Conservation (phyloP, 139 green algal genomes). For the Picochlorum sp. region DNA sequence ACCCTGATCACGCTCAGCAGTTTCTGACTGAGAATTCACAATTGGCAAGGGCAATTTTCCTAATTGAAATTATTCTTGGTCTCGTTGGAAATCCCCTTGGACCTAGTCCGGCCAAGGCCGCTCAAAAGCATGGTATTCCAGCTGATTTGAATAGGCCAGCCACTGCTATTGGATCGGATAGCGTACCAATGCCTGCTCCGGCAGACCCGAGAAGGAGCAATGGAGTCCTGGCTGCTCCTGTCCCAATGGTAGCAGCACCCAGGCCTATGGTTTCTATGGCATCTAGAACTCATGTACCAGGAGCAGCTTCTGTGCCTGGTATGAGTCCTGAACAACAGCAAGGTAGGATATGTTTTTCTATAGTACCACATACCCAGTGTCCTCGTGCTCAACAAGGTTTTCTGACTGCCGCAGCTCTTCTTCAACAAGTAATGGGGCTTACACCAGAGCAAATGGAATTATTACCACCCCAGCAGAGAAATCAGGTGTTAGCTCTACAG, state of each 20-base stretch:
- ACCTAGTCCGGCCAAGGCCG: conserved; percentile 7
- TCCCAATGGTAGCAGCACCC: neutral
- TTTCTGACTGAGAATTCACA: conserved; percentile 74
- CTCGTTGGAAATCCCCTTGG: conserved; percentile 44
- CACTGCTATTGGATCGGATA: neutral
- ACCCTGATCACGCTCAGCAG: conserved; percentile 42
- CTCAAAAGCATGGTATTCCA: neutral
- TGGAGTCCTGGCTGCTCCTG: neutral
- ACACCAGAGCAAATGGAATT: conserved; percentile 74
- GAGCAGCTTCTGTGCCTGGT: neutral
- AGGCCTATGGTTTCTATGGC: conserved; percentile 6
- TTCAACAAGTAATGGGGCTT: conserved; percentile 78
- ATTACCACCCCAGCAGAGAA: conserved; percentile 68
- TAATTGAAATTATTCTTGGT: conserved; percentile 71
- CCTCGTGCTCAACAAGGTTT: neutral
- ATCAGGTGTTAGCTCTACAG: conserved; percentile 76
- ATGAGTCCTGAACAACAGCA: conserved; percentile 5
- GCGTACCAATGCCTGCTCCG: neutral
- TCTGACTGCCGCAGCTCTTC: conserved; percentile 20
- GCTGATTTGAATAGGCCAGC: neutral
- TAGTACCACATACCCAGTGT: neutral
- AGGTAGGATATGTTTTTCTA: neutral
- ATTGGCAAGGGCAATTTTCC: conserved; percentile 84
- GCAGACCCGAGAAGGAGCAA: neutral
- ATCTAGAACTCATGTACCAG: neutral